Evolutionary conservation across 2,329 filamentous ascomycete species (phyloP).

Genomic region (Aspergillus puulaauensis): DNA sequence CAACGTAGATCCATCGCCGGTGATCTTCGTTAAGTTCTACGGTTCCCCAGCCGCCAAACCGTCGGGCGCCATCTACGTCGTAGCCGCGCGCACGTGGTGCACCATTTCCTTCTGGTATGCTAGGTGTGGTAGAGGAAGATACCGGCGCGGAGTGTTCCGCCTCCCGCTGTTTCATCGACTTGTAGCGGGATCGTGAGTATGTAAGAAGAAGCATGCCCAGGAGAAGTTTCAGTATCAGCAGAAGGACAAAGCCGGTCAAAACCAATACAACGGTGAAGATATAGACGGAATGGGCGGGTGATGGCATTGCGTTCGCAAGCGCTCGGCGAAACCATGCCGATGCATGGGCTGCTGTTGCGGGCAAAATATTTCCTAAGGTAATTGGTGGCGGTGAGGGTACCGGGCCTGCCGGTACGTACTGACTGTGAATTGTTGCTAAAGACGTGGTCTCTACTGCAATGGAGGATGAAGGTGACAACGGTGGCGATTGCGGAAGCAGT

Average conservation of each 20-base stretch:
- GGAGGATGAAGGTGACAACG: constrained; percentile 54
- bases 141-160: constrained; percentile 14
- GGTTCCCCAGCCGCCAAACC: constrained; percentile 78
- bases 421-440: constrained; percentile 44
- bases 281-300: constrained; percentile 41
- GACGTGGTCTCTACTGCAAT: constrained; percentile 36
- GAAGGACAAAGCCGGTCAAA: constrained; percentile 77
- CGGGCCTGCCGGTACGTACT: constrained; percentile 57
- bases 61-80: constrained; percentile 68
- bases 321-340: constrained; percentile 39
- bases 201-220: constrained; percentile 84
- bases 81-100: constrained; percentile 43
- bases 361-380: constrained; percentile 53
- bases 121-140: constrained; percentile 1
- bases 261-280: constrained; percentile 75
- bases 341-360: constrained; percentile 53
- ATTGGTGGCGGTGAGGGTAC: constrained; percentile 66
- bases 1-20: constrained; percentile 79
- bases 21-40: constrained; percentile 89
- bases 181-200: constrained; percentile 76
- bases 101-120: constrained; percentile 13
- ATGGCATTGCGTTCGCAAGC: constrained; percentile 43
- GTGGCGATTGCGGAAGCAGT: constrained; percentile 71
- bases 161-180: constrained; percentile 73
- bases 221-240: constrained; percentile 80